Evolutionary conservation across 169 alveolate species (phyloP), one percentile per base, ranked within the genome.

Genomic region (Plasmodium vivax): DNA sequence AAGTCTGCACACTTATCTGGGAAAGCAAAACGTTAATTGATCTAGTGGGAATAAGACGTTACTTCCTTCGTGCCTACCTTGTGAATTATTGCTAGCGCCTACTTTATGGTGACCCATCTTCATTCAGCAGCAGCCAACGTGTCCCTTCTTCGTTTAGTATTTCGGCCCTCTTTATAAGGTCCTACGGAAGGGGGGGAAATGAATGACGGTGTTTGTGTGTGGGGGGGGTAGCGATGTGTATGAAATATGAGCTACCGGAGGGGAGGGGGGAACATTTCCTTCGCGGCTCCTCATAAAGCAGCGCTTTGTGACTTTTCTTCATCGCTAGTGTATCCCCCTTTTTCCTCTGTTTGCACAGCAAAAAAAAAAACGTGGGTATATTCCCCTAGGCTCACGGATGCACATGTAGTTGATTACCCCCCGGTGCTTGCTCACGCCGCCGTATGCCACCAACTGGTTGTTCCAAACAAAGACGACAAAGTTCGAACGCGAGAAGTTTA

Each of bases 381-480:
- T 83, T 19, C 34, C 38, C 34, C n/a, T 38, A 12, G 38, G 47
- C n/a, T 27, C n/a, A 43, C 36, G 36, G 7, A 84, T 62, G 27
- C 36, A 68, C 51, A n/a, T 41, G 74, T 58, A 58, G 38, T 47
- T 19, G 34, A 12, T 62, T 90, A 90, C 94, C 91, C 94, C 91
- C 19, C 73, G 81, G 83, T 80, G 51, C 54, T 90, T 68, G 36
- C 74, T 90, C 74, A 90, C 77, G 2, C 94, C 94, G 0, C 94
- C 94, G 74, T 90, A 90, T n/a, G 43, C 94, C 6, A 81, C 94
- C 79, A 90, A 41, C n/a, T 90, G 90, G 38, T 90, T 82, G 23
- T 90, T 71, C 94, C 94, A 90, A 47, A 58, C 32, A 71, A 90
- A 90, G 38, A 71, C 92, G 58, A 90, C 94, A 32, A 90, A 71